These are phyloP conservation scores for Marvania coccoides DNA, from an alignment of 139 green algal species.

Conservation along the genomic window DNA sequence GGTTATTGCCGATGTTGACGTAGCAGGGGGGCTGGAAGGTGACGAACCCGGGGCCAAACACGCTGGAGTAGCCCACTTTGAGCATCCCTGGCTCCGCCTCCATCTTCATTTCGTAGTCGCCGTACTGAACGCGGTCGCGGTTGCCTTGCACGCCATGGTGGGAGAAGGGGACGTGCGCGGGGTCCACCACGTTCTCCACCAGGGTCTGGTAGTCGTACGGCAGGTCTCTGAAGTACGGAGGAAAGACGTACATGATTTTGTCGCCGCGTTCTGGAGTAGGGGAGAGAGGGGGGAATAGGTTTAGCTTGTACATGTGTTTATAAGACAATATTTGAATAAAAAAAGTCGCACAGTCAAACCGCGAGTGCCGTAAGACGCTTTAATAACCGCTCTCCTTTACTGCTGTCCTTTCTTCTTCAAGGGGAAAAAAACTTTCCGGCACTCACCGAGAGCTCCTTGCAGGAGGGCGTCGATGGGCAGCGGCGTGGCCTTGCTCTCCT, in stretches of 20 bases:
- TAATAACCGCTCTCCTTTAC: no score
- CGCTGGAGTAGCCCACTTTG: not conserved
- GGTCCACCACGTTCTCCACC: conserved; percentile 64
- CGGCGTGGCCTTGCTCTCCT: not conserved
- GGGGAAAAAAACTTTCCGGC: no score
- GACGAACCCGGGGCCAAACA: not conserved
- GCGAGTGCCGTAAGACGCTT: no score
- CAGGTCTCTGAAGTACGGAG: conserved; percentile 22
- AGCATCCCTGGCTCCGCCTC: not conserved
- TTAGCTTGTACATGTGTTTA: no score
- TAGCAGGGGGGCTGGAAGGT: not conserved
- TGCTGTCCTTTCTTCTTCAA: no score
- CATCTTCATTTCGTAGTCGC: not conserved
- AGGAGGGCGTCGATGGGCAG: no score
- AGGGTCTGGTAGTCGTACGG: conserved; percentile 35
- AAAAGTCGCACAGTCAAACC: no score
- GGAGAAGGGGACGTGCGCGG: conserved; percentile 56
- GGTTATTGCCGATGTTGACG: not conserved
- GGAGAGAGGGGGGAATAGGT: no score
- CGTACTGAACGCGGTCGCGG: not conserved
- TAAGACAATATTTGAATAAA: no score
- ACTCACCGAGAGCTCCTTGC: no score
- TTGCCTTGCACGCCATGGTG: conserved; percentile 48
- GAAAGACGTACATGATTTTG: not conserved
- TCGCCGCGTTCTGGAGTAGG: not conserved